phyloP scores from a whole-genome alignment of 129 eudicot species.

The Dittrichia graveolens region DNA sequence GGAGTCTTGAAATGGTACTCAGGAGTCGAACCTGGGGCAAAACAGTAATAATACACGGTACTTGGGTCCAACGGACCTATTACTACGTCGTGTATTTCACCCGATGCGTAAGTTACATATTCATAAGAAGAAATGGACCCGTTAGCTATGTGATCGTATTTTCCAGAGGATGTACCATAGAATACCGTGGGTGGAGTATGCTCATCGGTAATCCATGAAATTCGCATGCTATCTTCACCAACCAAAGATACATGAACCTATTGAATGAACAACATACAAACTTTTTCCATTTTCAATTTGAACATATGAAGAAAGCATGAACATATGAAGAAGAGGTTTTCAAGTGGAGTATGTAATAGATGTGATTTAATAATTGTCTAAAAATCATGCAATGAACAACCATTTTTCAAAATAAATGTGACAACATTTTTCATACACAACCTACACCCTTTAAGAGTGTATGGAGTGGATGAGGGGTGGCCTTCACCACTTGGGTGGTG shows the following conservation, averaged over 20 bases:
- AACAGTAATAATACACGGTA: slow-evolving; percentile 57
- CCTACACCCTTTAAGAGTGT: no score
- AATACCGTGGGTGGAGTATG: slow-evolving; percentile 46
- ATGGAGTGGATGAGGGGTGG: no score
- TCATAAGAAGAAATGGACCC: slow-evolving; percentile 49
- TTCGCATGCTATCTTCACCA: slow-evolving; percentile 55
- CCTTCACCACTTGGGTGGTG: no score
- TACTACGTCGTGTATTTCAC: slow-evolving; percentile 56
- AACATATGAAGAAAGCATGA: no score
- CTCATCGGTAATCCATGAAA: slow-evolving; percentile 62
- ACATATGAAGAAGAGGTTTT: no score
- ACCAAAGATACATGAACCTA: slow-evolving; percentile 68
- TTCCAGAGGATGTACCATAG: slow-evolving; percentile 57
- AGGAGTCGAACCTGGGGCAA: slow-evolving; percentile 38
- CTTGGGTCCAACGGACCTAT: slow-evolving; percentile 59
- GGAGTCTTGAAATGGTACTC: slow-evolving; percentile 68
- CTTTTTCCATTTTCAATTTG: no score
- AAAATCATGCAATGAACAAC: no score
- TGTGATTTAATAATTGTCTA: no score
- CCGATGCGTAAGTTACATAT: slow-evolving; percentile 46
- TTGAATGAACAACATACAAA: background rate
- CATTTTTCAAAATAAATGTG: no score
- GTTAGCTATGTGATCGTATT: slow-evolving; percentile 27
- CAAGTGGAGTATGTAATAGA: no score
- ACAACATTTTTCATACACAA: no score